Base-by-base conservation (phyloP, 331 rosid species). In the Pyracantha coccinea region DNA sequence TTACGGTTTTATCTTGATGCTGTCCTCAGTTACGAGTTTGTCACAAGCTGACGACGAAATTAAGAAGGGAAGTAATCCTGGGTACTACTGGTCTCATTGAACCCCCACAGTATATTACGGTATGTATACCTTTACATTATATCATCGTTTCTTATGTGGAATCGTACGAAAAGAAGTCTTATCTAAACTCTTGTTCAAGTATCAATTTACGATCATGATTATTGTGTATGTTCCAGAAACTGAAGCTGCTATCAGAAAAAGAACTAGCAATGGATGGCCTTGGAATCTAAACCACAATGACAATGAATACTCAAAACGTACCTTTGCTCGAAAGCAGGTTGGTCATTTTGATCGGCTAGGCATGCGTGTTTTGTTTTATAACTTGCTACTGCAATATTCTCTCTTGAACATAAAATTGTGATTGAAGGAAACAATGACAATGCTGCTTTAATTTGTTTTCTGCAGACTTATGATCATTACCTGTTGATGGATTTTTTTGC, bases 1-100 rank as follows among this genome's bases (percentile, higher is more conserved):
- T 75, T 3, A 9, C 29, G 69, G 15, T 52, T 32, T 32, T 72
- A 15, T 78, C 41, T 75, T 62, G 10, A 60, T 79, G 66, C 61
- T 21, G 14, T 73, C 78, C 69, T 84, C 91, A 94, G 99, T 86
- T 94, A 74, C 97, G 99, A 75, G 97, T 83, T 81, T 94, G 99
- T 83, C 90, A 94, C 80, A 90, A 92, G 87, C 61, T 94, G 85
- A 94, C 97, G 58, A 47, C 97, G 38, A 94, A 92, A 79, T 82
- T 92, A 62, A 88, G 73, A 77, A 92, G 99, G 78, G 99, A 94
- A 88, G 83, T 94, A 53, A 83, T 94, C 80, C 86, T 94, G 14
- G 99, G 99, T 24, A 83, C 96, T 80, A 78, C 97, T 23, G 81
- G 88, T 80, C 78, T 94, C 75, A 89, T 88, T 57, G 92, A 94